Evolutionary conservation across 2,329 filamentous ascomycete genomes (phyloP), one percentile per base, ranked within the genome.

Genomic region (Periconia macrospinosa): DNA sequence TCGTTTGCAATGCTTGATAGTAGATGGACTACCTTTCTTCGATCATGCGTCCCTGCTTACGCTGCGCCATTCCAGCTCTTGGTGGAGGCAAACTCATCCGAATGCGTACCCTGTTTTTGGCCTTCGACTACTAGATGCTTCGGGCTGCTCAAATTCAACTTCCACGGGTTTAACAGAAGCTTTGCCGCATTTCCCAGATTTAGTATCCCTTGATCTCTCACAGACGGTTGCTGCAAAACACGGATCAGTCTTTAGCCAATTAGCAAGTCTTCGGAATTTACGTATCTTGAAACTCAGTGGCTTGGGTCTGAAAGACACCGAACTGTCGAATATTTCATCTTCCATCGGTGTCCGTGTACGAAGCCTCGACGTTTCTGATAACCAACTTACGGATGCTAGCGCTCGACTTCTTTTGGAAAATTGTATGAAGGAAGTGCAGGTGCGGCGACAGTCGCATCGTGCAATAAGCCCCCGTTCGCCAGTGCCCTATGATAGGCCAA

Each of bases 121-220:
- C 17, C 65, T 86, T 23, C 81, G 83, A 30, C 69, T 86, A 5
- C 71, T 87, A 8, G 74, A 85, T 57, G 83, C 83, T 10, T 81
- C 82, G 8, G 69, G 75, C 35, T 85, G 84, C 68, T 75, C 76
- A 1, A 87, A 87, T 62, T 77, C 81, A n/a, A 86, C 84, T 1
- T 81, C 81, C 0, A 72, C 70, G 17, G 79, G 81, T 0, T 75
- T 87, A 8, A 74, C 78, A 20, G 77, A 80, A 54, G 81, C 80
- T 1, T 58, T 87, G 20, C 66, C 75, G 14, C 77, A 78, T 17
- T 83, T 86, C 53, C 79, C 82, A 1, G 72, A 76, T 33, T 69
- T 87, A 23, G 73, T 84, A 6, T 86, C 84, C 57, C 69, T 87
- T 15, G 83, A 86, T 62, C 66, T 87, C 14, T 86, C 84, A 1